These are phyloP conservation scores for Yamadazyma kitorensis DNA, from an alignment of 805 yeast genomes.

Conservation along the genomic window DNA sequence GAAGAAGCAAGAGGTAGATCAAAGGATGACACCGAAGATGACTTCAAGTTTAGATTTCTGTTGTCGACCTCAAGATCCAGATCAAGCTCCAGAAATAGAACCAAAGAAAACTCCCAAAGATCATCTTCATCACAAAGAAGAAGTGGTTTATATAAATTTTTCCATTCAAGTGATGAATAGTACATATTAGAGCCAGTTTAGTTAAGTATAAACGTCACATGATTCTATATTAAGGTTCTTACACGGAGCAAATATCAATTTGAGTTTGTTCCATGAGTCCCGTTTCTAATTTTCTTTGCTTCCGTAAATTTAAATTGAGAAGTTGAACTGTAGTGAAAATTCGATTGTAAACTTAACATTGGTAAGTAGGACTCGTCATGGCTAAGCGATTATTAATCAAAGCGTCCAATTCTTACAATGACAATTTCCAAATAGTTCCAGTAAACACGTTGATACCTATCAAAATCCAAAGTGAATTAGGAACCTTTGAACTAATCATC, in stretches of 20 bases:
- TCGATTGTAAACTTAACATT: no score
- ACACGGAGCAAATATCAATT: no score
- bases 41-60: background rate
- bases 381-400: conserved; percentile 32
- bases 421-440: conserved; percentile 31
- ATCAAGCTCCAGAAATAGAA: conserved; percentile 19
- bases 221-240: no score
- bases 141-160: conserved; percentile 14
- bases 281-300: no score
- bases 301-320: no score
- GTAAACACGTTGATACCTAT: conserved; percentile 42
- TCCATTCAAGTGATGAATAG: conserved; percentile 9
- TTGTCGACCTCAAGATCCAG: conserved; percentile 15
- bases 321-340: no score
- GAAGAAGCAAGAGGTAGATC: conserved; percentile 20
- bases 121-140: conserved; percentile 7
- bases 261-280: no score
- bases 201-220: no score
- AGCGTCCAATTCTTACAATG: conserved; percentile 26
- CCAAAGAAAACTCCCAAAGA: conserved; percentile 5
- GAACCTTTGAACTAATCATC: conserved; percentile 36
- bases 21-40: conserved; percentile 1
- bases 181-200: no score
- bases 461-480: conserved; percentile 35
- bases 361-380: no score